Evolutionary conservation across 371 early-diverging fungal species (phyloP).

Genomic region (Syncephalis plumigaleata): DNA sequence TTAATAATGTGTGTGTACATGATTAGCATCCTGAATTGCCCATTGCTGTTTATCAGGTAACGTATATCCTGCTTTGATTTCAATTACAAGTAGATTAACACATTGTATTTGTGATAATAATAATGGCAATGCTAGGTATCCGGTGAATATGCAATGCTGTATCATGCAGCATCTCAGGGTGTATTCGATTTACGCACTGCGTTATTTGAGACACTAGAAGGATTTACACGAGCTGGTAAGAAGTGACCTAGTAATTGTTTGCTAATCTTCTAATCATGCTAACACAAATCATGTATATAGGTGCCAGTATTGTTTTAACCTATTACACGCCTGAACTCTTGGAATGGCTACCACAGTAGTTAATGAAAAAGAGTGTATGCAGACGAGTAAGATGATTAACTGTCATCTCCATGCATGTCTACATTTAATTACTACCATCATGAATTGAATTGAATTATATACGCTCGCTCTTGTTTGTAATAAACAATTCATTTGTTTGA

Average conservation of each 20-base stretch:
- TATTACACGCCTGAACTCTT: conserved; percentile 87
- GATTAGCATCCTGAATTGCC: conserved; percentile 32
- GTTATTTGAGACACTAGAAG: conserved; percentile 73
- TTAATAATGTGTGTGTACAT: neutral
- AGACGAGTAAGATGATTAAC: too few relatives aligned
- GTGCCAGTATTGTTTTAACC: conserved; percentile 76
- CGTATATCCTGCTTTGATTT: too few relatives aligned
- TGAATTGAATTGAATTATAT: too few relatives aligned
- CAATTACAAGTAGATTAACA: too few relatives aligned
- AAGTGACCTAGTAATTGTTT: neutral
- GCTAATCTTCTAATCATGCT: neutral
- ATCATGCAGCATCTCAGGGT: conserved; percentile 69
- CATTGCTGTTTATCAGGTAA: conserved; percentile 83
- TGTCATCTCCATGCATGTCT: too few relatives aligned
- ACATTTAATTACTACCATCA: too few relatives aligned
- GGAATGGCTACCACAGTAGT: conserved; percentile 86
- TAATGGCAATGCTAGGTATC: too few relatives aligned
- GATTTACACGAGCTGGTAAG: conserved; percentile 70
- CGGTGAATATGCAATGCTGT: conserved; percentile 91
- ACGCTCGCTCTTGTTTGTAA: too few relatives aligned
- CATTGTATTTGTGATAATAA: too few relatives aligned
- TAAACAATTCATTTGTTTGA: too few relatives aligned
- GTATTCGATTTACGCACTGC: conserved; percentile 71
- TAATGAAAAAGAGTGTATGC: too few relatives aligned
- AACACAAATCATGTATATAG: conserved; percentile 5